Base-by-base conservation (phyloP, 345 rosid genomes). In the Eucalyptus tenuipes region DNA sequence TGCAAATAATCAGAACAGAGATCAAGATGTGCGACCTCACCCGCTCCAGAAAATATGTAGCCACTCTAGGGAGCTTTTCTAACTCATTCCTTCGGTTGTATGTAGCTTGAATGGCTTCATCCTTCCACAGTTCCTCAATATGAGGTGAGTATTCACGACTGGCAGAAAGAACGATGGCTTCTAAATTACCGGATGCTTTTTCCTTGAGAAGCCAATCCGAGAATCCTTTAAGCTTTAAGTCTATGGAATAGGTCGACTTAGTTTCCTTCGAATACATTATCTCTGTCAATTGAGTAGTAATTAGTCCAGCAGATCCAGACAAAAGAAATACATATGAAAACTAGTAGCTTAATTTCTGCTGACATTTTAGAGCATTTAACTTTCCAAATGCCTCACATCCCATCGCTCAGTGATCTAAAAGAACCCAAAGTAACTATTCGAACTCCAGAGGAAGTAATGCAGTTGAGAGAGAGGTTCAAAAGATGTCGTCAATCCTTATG, bases 1-100 rank as follows among this genome's bases (percentile, higher is more conserved):
- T 52, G 47, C 52, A 14, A 37, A 20, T 10, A 37, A 20, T 85
- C 22, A 88, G 45, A 88, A 86, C 53, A 61, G 88, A 37, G 75
- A 85, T 79, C 25, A 90, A 81, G 52, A 40, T 82, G 66, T 40
- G 24, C 6, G 48, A 71, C 85, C 94, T 91, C 92, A 96, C 99
- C 94, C 96, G 92, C 92, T 94, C 98, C 64, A 97, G 93, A 93
- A 97, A 97, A 93, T 96, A 96, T 37, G 96, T 93, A 80, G 98
- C 97, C 85, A 86, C 90, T 91, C 95, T 93, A 25, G 99, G 99
- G 49, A 97, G 94, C 91, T 81, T 91, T 88, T 94, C 93, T 29
- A 95, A 87, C 93, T 95, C 97, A 16, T 93, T 93, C 89, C 97
- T 95, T 52, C 96, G 92, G 91, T 89, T 92, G 90, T 96, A 97